These are phyloP conservation scores for Dryas drummondii DNA, from an alignment of 306 rosid species.

Conservation along the genomic window DNA sequence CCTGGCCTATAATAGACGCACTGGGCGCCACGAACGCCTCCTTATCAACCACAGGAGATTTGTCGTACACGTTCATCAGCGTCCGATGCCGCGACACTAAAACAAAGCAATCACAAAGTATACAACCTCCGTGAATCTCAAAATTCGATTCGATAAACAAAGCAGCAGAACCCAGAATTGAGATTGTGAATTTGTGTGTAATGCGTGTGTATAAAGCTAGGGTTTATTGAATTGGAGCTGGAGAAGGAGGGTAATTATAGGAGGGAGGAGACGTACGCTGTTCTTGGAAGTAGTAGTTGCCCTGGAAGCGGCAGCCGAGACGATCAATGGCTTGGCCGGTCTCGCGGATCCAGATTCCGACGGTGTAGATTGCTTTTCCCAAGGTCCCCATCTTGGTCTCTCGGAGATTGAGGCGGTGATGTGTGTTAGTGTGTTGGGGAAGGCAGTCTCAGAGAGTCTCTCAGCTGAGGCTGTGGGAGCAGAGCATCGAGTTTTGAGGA, in stretches of 20 bases:
- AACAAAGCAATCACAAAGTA: background rate
- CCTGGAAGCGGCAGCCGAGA: slow-evolving; percentile 87
- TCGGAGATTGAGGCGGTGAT: slow-evolving; percentile 11
- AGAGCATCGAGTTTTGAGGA: background rate
- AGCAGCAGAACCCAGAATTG: background rate
- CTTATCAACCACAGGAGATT: slow-evolving; percentile 68
- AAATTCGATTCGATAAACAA: background rate
- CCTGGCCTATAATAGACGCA: slow-evolving; percentile 81
- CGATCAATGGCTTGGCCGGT: slow-evolving; percentile 96
- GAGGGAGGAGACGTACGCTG: slow-evolving; percentile 46
- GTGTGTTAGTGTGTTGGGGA: background rate
- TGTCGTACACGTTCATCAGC: slow-evolving; percentile 79
- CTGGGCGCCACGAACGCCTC: slow-evolving; percentile 91
- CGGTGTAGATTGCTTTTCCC: slow-evolving; percentile 81
- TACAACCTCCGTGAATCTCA: background rate
- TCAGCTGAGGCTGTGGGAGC: slow-evolving; percentile 7
- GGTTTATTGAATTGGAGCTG: background rate
- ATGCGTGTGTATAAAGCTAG: background rate
- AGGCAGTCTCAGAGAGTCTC: background rate
- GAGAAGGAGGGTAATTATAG: background rate
- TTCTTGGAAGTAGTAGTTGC: slow-evolving; percentile 81
- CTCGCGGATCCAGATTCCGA: slow-evolving; percentile 98
- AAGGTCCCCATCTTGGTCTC: slow-evolving; percentile 65
- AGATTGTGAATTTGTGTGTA: background rate
- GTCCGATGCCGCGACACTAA: slow-evolving; percentile 92